Evolutionary conservation across 169 alveolate species (phyloP).

Genomic region (Plasmodium falciparum): DNA sequence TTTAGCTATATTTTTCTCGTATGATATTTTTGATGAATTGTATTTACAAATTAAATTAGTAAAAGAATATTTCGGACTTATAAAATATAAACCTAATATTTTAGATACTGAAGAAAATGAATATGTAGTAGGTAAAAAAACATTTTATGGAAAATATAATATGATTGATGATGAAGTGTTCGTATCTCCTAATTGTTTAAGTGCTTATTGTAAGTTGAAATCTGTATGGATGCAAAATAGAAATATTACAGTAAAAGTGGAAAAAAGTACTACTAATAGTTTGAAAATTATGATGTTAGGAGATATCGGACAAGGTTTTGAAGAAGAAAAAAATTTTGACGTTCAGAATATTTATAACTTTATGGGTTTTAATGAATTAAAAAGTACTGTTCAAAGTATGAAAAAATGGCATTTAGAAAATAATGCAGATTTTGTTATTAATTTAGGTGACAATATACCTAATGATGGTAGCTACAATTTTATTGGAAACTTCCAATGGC

Average conservation of each 20-base stretch:
- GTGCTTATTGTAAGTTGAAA: conserved; percentile 50
- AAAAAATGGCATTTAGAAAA: conserved; percentile 54
- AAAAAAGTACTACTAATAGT: conserved; percentile 49
- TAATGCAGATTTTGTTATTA: conserved; percentile 71
- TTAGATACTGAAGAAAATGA: conserved; percentile 1
- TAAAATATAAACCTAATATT: conserved; percentile 3
- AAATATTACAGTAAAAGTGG: conserved; percentile 40
- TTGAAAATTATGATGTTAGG: conserved; percentile 73
- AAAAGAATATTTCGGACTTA: conserved; percentile 26
- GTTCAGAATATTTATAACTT: conserved; percentile 24
- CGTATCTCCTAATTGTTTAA: conserved; percentile 60
- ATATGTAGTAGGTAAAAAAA: conserved; percentile 1
- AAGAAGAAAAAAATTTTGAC: conserved; percentile 23
- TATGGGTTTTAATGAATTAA: conserved; percentile 68
- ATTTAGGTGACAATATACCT: conserved; percentile 75
- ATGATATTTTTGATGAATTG: conserved; percentile 75
- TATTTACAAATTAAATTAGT: conserved; percentile 68
- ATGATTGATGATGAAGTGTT: conserved; percentile 63
- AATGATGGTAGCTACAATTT: conserved; percentile 5
- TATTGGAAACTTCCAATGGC: conserved; percentile 48
- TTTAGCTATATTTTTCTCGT: conserved; percentile 68
- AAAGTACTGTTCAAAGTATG: conserved; percentile 58
- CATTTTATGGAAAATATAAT: conserved; percentile 34
- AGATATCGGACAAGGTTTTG: conserved; percentile 68
- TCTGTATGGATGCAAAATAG: conserved; percentile 70